These are phyloP conservation scores for Xylariaceae sp. DNA, from an alignment of 2,329 filamentous ascomycete species.

Conservation along the genomic window DNA sequence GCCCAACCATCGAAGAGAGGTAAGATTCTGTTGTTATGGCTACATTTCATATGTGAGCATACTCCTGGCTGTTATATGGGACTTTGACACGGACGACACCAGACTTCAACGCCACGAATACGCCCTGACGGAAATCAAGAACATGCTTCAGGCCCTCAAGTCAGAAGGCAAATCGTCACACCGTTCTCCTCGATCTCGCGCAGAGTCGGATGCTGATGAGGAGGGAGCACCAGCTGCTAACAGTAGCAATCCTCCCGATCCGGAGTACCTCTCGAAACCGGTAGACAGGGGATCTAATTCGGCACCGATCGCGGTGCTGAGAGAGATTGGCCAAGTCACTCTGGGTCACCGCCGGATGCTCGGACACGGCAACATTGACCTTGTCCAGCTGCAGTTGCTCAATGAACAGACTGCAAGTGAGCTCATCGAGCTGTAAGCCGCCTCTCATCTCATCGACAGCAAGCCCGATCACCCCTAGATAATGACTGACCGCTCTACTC, in stretches of 20 bases:
- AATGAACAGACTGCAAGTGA: constrained; percentile 31
- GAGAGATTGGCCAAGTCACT: constrained; percentile 30
- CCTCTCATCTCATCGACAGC: not conserved
- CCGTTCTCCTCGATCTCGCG: constrained; percentile 3
- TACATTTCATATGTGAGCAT: not conserved
- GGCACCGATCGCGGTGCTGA: constrained; percentile 30
- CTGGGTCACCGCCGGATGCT: constrained; percentile 28
- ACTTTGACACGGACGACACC: constrained; percentile 2
- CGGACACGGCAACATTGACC: constrained; percentile 27
- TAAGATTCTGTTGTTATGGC: constrained; percentile 6
- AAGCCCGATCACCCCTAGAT: not conserved
- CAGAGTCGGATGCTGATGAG: constrained; percentile 9
- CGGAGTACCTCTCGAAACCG: constrained; percentile 29
- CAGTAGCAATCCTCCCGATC: constrained; percentile 18
- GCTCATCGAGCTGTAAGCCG: constrained; percentile 30
- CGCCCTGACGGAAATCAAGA: constrained; percentile 26
- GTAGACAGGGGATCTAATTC: constrained; percentile 31
- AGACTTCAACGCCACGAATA: constrained; percentile 29
- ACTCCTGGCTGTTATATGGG: not conserved
- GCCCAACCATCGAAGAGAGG: constrained; percentile 26
- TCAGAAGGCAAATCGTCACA: constrained; percentile 8
- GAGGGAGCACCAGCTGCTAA: constrained; percentile 7
- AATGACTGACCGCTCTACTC: not conserved
- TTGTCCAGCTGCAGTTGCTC: constrained; percentile 30
- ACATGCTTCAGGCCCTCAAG: constrained; percentile 23